These are phyloP conservation scores for Beauveria sp. DNA, from an alignment of 2,329 filamentous ascomycete species.

Conservation along the genomic window DNA sequence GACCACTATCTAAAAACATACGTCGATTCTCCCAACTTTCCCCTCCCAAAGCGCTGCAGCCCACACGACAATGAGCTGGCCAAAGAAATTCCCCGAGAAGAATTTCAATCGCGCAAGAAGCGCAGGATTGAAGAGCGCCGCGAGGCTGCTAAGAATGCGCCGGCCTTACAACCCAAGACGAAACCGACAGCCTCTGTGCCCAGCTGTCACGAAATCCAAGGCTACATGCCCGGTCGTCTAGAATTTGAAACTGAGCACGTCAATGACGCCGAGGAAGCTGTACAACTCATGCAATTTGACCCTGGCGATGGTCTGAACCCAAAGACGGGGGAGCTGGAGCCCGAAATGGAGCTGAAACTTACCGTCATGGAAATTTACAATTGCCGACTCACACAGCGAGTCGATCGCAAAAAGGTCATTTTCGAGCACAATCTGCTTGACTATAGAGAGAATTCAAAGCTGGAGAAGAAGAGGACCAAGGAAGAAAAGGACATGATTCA, in stretches of 20 bases:
- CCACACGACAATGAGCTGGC: constrained; percentile 73
- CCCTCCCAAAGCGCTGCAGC: constrained; percentile 77
- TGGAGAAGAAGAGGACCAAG: constrained; percentile 92
- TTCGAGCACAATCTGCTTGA: constrained; percentile 93
- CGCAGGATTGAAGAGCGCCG: constrained; percentile 85
- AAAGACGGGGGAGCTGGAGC: constrained; percentile 75
- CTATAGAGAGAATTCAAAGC: constrained; percentile 80
- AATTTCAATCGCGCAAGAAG: constrained; percentile 91
- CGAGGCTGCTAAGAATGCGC: constrained; percentile 75
- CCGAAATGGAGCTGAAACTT: constrained; percentile 95
- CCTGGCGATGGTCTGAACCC: constrained; percentile 89
- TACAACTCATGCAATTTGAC: constrained; percentile 97
- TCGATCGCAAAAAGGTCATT: constrained; percentile 91
- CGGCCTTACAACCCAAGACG: constrained; percentile 79
- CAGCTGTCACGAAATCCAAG: constrained; percentile 94
- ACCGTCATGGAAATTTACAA: constrained; percentile 99
- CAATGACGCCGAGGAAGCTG: constrained; percentile 95
- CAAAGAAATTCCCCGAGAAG: constrained; percentile 75
- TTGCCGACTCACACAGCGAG: constrained; percentile 77
- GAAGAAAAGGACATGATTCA: constrained; percentile 87
- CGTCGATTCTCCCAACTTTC: constrained; percentile 74
- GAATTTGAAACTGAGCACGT: constrained; percentile 98
- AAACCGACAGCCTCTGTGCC: constrained; percentile 95
- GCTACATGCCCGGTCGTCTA: constrained; percentile 94
- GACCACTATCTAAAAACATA: constrained; percentile 91